These are phyloP conservation scores for Aspergillus sp. DNA, from an alignment of 2,329 filamentous ascomycete species.

Conservation along the genomic window DNA sequence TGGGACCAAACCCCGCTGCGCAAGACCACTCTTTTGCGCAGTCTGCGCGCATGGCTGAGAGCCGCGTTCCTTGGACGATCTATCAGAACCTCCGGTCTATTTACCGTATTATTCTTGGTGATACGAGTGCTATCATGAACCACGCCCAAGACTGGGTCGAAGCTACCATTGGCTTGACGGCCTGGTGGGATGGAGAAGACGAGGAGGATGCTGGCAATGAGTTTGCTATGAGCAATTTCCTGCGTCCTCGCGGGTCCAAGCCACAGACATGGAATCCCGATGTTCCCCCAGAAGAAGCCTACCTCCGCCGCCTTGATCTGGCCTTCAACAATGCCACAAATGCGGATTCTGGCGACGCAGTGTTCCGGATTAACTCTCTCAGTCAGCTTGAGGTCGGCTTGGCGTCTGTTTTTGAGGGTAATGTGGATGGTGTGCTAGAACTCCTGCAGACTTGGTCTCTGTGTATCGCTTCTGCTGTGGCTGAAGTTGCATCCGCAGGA, in stretches of 20 bases:
- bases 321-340: conserved; percentile 66
- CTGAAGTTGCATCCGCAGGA: conserved; percentile 78
- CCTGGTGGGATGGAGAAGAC: conserved; percentile 89
- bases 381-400: conserved; percentile 77
- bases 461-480: conserved; percentile 71
- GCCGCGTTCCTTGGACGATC: conserved; percentile 82
- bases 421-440: conserved; percentile 71
- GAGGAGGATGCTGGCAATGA: conserved; percentile 44
- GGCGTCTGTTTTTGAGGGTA: conserved; percentile 78
- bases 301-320: conserved; percentile 69
- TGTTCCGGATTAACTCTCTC: conserved; percentile 71
- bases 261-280: conserved; percentile 32
- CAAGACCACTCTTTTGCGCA: conserved; percentile 61
- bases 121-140: conserved; percentile 70
- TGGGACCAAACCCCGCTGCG: conserved; percentile 37
- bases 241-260: conserved; percentile 27
- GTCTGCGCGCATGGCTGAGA: conserved; percentile 71
- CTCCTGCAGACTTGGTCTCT: conserved; percentile 79
- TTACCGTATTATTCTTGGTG: conserved; percentile 77
- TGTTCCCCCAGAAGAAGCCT: conserved; percentile 60
- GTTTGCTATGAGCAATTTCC: conserved; percentile 16
- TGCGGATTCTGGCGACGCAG: conserved; percentile 57
- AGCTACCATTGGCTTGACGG: conserved; percentile 75
- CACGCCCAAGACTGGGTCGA: conserved; percentile 89
- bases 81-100: conserved; percentile 80